phyloP scores from a whole-genome alignment of 208 protist species.

The Lotmaria passim region DNA sequence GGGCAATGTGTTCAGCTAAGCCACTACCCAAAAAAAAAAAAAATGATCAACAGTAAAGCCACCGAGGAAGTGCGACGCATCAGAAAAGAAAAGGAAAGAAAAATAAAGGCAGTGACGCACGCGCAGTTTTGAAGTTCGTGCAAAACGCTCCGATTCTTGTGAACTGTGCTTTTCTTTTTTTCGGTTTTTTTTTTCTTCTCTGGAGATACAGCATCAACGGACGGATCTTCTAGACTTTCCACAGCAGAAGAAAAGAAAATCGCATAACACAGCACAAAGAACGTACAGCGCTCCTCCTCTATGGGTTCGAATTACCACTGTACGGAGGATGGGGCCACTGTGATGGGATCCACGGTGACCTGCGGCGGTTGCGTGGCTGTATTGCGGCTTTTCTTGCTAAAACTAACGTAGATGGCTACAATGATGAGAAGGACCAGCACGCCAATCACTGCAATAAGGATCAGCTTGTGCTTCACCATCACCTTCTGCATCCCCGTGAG shows the following conservation, averaged over 20 bases:
- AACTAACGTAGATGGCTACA: slow-evolving; percentile 64
- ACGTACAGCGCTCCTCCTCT: neutral
- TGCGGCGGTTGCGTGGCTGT: slow-evolving; percentile 25
- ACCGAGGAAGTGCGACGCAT: too few species aligned
- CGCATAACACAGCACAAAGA: neutral
- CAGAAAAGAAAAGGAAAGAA: too few species aligned
- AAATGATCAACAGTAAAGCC: too few species aligned
- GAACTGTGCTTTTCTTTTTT: too few species aligned
- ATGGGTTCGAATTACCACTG: neutral
- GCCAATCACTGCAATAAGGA: slow-evolving; percentile 60
- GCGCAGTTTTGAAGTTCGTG: too few species aligned
- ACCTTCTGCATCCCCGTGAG: slow-evolving; percentile 62
- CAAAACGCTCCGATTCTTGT: too few species aligned
- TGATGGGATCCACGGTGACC: slow-evolving; percentile 37
- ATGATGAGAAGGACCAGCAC: slow-evolving; percentile 69
- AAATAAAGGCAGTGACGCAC: too few species aligned
- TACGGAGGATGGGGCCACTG: slow-evolving; percentile 18
- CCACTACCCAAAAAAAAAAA: too few species aligned
- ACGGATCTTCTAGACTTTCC: neutral
- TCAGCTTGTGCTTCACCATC: slow-evolving; percentile 83
- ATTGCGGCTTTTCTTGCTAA: slow-evolving; percentile 36
- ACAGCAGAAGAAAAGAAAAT: too few species aligned
- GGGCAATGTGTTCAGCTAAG: too few species aligned
- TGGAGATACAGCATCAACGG: neutral
- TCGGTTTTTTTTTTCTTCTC: too few species aligned